Evolutionary conservation across 805 yeast genomes (phyloP).

Genomic region (Starmerella riodocensis): DNA sequence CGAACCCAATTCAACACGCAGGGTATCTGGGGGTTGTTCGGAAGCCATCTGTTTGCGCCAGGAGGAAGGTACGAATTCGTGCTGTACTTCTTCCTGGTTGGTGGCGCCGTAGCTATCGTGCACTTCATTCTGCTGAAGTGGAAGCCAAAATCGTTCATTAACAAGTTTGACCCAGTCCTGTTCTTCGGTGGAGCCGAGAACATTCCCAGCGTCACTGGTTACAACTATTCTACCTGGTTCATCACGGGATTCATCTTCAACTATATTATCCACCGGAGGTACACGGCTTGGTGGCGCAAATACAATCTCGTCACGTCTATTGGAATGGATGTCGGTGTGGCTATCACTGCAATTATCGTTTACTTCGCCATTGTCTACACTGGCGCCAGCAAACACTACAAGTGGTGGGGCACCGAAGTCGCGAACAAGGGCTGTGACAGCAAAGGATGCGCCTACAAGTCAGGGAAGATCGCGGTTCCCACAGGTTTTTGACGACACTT

Average conservation of each 20-base stretch:
- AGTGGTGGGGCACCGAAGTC: slow-evolving; percentile 58
- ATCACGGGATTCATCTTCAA: slow-evolving; percentile 43
- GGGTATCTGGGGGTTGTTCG: slow-evolving; percentile 53
- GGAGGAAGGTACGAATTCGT: slow-evolving; percentile 43
- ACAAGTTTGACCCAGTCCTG: slow-evolving; percentile 51
- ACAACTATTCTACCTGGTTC: slow-evolving; percentile 48
- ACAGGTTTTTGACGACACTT: slow-evolving; percentile 1
- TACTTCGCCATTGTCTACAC: slow-evolving; percentile 34
- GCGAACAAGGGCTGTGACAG: slow-evolving; percentile 14
- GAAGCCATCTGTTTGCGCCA: slow-evolving; percentile 47
- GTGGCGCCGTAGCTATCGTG: slow-evolving; percentile 38
- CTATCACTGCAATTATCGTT: slow-evolving; percentile 45
- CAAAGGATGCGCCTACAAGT: slow-evolving; percentile 12
- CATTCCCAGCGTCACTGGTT: slow-evolving; percentile 68
- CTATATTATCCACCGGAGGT: slow-evolving; percentile 41
- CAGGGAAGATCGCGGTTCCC: slow-evolving; percentile 6
- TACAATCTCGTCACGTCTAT: slow-evolving; percentile 46
- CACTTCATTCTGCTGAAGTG: slow-evolving; percentile 29
- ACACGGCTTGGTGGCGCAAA: slow-evolving; percentile 45
- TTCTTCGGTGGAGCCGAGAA: slow-evolving; percentile 47
- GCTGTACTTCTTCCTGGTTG: slow-evolving; percentile 49
- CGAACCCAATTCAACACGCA: slow-evolving; percentile 37
- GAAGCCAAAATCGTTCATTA: slow-evolving; percentile 30
- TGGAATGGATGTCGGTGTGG: slow-evolving; percentile 55
- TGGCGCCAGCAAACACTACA: slow-evolving; percentile 29